Evolutionary conservation across 2,329 filamentous ascomycete species (phyloP).

Genomic region (Macrophomina pseudophaseolina): DNA sequence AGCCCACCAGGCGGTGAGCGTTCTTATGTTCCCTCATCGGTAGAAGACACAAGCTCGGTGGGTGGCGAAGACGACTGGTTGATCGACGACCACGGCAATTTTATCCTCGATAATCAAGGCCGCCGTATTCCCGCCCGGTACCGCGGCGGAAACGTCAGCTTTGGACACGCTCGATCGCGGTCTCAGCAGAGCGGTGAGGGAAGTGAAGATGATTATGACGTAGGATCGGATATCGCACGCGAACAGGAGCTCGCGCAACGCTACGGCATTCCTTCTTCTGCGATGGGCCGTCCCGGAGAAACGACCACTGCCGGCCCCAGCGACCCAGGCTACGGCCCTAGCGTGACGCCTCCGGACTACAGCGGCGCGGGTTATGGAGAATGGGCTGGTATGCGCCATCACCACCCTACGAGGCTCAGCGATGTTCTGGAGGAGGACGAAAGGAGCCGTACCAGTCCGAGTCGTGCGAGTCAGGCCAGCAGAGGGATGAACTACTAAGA

Average conservation of each 20-base stretch:
- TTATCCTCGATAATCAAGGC: slow-evolving; percentile 42
- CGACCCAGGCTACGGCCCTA: slow-evolving; percentile 13
- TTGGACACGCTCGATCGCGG: slow-evolving; percentile 11
- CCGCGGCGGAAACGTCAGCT: background rate
- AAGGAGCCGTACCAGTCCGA: slow-evolving; percentile 44
- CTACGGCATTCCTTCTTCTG: slow-evolving; percentile 46
- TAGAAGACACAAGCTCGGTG: slow-evolving; percentile 38
- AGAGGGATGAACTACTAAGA: slow-evolving; percentile 27
- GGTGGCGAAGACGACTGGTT: slow-evolving; percentile 46
- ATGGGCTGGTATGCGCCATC: slow-evolving; percentile 43
- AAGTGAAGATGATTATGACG: slow-evolving; percentile 58
- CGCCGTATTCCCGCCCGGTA: slow-evolving; percentile 40
- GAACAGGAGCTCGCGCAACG: slow-evolving; percentile 54
- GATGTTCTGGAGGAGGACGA: slow-evolving; percentile 47
- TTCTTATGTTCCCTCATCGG: slow-evolving; percentile 42
- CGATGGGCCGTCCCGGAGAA: slow-evolving; percentile 1
- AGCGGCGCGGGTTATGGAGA: slow-evolving; percentile 46
- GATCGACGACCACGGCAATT: slow-evolving; percentile 44
- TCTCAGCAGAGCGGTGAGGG: slow-evolving; percentile 23
- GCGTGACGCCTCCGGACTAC: slow-evolving; percentile 38
- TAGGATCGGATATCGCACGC: slow-evolving; percentile 55
- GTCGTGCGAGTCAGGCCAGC: slow-evolving; percentile 42
- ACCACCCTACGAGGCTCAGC: slow-evolving; percentile 46
- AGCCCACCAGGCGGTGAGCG: slow-evolving; percentile 31
- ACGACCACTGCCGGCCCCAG: slow-evolving; percentile 14